These are phyloP conservation scores for Saksenaea oblongispora DNA, from an alignment of 371 early-diverging fungal species.

Conservation along the genomic window DNA sequence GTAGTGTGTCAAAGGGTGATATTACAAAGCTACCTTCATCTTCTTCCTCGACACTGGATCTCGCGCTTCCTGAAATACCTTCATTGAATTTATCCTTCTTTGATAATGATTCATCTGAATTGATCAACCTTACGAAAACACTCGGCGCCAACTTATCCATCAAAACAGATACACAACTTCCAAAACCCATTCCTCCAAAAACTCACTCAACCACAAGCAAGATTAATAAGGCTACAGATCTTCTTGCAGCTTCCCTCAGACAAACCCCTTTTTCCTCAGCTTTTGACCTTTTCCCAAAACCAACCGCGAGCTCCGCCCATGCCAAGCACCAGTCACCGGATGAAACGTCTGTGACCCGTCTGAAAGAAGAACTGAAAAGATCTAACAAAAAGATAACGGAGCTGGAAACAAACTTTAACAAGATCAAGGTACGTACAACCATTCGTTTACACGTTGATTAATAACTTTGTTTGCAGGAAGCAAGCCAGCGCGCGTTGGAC, in stretches of 20 bases:
- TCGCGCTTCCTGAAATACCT: conserved; percentile 11
- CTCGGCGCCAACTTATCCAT: conserved; percentile 32
- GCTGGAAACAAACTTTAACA: conserved; percentile 31
- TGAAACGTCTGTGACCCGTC: conserved; percentile 10
- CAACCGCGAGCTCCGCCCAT: conserved; percentile 13
- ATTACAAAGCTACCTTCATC: conserved; percentile 1
- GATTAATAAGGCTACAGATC: conserved; percentile 20
- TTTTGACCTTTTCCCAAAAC: conserved; percentile 21
- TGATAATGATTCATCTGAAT: conserved; percentile 40
- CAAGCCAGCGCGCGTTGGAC: conserved; percentile 38
- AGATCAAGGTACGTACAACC: conserved; percentile 32
- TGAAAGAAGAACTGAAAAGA: conserved; percentile 30
- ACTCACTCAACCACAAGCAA: conserved; percentile 12
- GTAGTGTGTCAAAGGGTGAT: conserved; percentile 14
- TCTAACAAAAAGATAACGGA: conserved; percentile 23
- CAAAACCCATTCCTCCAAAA: background rate
- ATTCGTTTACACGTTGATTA: background rate
- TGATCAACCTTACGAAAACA: conserved; percentile 36
- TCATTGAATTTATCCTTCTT: conserved; percentile 37
- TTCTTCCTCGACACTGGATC: background rate
- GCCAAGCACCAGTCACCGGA: conserved; percentile 7
- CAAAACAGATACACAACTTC: background rate
- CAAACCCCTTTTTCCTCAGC: conserved; percentile 7
- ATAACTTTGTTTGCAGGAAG: conserved; percentile 22
- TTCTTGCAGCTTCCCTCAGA: conserved; percentile 10